Evolutionary conservation across 2,329 filamentous ascomycete species (phyloP).

Genomic region (Arthroderma sp.): DNA sequence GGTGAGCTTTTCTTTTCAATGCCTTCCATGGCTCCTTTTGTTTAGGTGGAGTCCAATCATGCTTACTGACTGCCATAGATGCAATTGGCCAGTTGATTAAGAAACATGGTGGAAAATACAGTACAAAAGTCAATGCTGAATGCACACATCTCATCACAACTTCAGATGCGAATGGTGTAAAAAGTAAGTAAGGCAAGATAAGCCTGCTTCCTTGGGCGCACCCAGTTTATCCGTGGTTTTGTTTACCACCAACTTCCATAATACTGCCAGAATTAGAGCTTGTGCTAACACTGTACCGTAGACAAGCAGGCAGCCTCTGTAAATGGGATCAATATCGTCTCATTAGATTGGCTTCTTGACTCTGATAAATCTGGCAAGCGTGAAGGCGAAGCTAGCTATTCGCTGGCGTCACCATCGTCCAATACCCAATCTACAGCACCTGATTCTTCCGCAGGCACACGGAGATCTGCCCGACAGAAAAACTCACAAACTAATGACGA

Average conservation of each 20-base stretch:
- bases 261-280: too few species aligned
- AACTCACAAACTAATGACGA: slow-evolving; percentile 8
- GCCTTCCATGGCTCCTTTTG: too few species aligned
- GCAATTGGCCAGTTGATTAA: slow-evolving; percentile 22
- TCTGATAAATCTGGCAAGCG: slow-evolving; percentile 33
- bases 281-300: slow-evolving; percentile 5
- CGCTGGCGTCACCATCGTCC: slow-evolving; percentile 13
- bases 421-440: slow-evolving; percentile 1
- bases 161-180: slow-evolving; percentile 22
- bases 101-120: slow-evolving; percentile 22
- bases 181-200: slow-evolving; percentile 18
- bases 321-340: slow-evolving; percentile 40
- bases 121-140: slow-evolving; percentile 16
- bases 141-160: slow-evolving; percentile 29
- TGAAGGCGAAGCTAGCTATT: slow-evolving; percentile 27
- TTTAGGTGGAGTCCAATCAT: neutral
- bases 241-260: too few species aligned
- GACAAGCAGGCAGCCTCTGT: slow-evolving; percentile 31
- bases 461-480: slow-evolving; percentile 5
- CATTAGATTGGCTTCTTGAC: slow-evolving; percentile 49
- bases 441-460: slow-evolving; percentile 6
- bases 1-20: slow-evolving; percentile 15
- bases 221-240: too few species aligned
- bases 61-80: slow-evolving; percentile 11
- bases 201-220: too few species aligned